Base-by-base conservation (phyloP, 208 protist genomes). In the Trypanosoma melophagium region DNA sequence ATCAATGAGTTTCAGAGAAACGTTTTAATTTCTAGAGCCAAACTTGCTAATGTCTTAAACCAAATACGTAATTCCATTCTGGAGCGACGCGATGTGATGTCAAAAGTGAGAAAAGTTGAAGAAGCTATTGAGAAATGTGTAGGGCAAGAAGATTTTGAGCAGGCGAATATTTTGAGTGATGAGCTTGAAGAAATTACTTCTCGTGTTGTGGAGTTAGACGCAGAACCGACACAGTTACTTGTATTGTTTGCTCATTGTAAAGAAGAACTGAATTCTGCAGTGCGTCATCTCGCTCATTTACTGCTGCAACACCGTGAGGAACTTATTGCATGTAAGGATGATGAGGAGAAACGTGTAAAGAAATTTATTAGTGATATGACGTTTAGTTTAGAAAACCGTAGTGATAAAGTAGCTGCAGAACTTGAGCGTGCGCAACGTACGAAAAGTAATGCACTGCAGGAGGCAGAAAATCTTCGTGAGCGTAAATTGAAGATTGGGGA, bases 121-220 rank as follows among this genome's bases (percentile, higher is more conserved):
- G 16, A 19, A 2, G 25, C 57, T 13, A 69, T 86, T 31, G 65
- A 71, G 1, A 42, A 54, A 17, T 75, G 61, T 55, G 70, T 80
- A 13, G 57, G 61, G 19, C n/a, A 49, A 12, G 79, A 89, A 63
- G 25, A 52, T 3, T 89, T 79, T 61, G 70, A 74, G 3, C 45
- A 70, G 35, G 83, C 83, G 0, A 73, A 77, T 10, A 52, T 28
- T 35, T 41, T 76, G 4, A 71, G 66, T 16, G 38, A 35, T 25
- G 66, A 73, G 14, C 35, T 80, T 14, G 51, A 51, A 24, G 38
- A 47, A 14, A 25, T 66, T 21, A 54, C 41, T 0, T 0, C 5
- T 19, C 25, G n/a, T 17, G 57, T 79, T 47, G 51, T 22, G 17
- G 44, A 25, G 14, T 51, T 69, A n/a, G 78, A 78, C 21, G 56